phyloP scores from a whole-genome alignment of 139 green algal species.

The Chlamydomonas applanata region DNA sequence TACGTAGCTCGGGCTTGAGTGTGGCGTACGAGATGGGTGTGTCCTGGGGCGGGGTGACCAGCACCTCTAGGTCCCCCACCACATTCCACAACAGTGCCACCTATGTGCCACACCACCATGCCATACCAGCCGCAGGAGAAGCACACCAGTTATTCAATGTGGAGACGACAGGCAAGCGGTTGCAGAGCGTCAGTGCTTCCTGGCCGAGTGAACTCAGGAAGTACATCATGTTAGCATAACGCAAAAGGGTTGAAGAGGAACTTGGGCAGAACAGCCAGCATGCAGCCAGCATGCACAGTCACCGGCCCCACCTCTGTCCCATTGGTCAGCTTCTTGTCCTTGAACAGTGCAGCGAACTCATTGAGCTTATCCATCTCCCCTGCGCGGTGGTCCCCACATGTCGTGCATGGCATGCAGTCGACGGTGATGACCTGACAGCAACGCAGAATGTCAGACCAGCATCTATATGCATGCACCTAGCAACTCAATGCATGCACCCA shows the following conservation, averaged over 20 bases:
- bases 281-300: background rate
- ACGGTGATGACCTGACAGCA: too few species aligned
- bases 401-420: too few species aligned
- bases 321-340: slow-evolving; percentile 40
- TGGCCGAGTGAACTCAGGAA: too few species aligned
- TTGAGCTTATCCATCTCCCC: slow-evolving; percentile 59
- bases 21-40: slow-evolving; percentile 12
- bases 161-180: too few species aligned
- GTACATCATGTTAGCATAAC: too few species aligned
- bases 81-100: slow-evolving; percentile 34
- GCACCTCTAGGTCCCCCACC: slow-evolving; percentile 39
- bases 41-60: slow-evolving; percentile 20
- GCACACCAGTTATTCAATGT: too few species aligned
- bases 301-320: slow-evolving; percentile 32
- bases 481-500: too few species aligned
- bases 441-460: too few species aligned
- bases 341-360: slow-evolving; percentile 50
- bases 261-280: background rate
- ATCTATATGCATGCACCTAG: too few species aligned
- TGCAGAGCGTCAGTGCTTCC: too few species aligned
- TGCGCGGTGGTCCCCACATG: background rate
- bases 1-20: slow-evolving; percentile 49
- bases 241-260: too few species aligned
- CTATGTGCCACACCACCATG: slow-evolving; percentile 9
- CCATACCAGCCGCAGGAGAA: too few species aligned